These are phyloP conservation scores for Diddensiella santjacobensis DNA, from an alignment of 805 yeast genomes.

Conservation along the genomic window DNA sequence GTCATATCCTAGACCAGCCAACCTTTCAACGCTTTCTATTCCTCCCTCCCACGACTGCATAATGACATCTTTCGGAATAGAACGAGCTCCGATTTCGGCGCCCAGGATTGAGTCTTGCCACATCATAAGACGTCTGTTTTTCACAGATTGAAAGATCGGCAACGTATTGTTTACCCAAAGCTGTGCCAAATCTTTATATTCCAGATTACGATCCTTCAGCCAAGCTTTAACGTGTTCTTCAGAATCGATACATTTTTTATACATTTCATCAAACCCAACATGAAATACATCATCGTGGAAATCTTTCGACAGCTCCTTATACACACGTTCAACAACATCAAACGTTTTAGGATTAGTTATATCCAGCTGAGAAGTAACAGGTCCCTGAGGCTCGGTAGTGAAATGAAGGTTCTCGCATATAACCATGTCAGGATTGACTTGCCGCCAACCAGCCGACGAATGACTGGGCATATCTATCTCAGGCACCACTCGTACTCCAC, in stretches of 20 bases:
- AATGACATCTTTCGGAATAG: slow-evolving; percentile 34
- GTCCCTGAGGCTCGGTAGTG: slow-evolving; percentile 39
- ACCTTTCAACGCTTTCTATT: slow-evolving; percentile 26
- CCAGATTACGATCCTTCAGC: slow-evolving; percentile 28
- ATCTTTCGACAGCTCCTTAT: slow-evolving; percentile 33
- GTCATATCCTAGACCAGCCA: slow-evolving; percentile 38
- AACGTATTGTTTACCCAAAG: slow-evolving; percentile 36
- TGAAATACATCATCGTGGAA: slow-evolving; percentile 40
- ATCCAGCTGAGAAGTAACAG: slow-evolving; percentile 42
- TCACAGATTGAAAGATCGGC: slow-evolving; percentile 33
- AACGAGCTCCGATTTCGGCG: slow-evolving; percentile 24
- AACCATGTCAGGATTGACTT: slow-evolving; percentile 33
- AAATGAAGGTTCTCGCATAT: slow-evolving; percentile 30
- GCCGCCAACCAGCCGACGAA: slow-evolving; percentile 39
- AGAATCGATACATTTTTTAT: slow-evolving; percentile 30
- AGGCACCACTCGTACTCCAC: slow-evolving; percentile 42
- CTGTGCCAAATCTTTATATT: slow-evolving; percentile 34
- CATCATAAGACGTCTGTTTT: slow-evolving; percentile 35
- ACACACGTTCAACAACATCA: slow-evolving; percentile 35
- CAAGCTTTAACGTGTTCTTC: slow-evolving; percentile 28
- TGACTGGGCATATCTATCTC: slow-evolving; percentile 45
- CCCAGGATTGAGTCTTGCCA: slow-evolving; percentile 42
- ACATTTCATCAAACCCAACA: slow-evolving; percentile 42
- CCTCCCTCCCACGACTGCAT: slow-evolving; percentile 38
- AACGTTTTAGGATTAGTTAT: slow-evolving; percentile 34